A percentile compares a stretch with the other conserved stretches of the same genome.
Conservation (phyloP, 2,329 filamentous ascomycete species). For the Ophioceras dolichostomum region DNA sequence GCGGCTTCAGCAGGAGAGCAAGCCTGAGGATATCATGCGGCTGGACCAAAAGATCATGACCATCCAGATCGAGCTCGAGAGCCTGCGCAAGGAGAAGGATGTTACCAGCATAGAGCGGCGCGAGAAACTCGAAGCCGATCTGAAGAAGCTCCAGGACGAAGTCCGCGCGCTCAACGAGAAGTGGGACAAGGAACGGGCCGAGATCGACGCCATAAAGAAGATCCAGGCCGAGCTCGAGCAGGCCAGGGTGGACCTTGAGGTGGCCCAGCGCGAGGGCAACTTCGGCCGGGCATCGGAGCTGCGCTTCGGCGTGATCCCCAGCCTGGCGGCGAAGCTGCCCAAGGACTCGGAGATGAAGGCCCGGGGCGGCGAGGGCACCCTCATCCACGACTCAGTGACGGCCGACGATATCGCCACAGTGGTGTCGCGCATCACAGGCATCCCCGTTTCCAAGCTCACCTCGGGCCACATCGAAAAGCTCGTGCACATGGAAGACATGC, state of each 20-base stretch:
- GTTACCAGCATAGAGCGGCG: slow-evolving; percentile 77
- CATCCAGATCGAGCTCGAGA: slow-evolving; percentile 93
- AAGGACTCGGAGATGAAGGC: slow-evolving; percentile 43
- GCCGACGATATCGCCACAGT: slow-evolving; percentile 89
- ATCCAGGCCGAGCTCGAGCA: slow-evolving; percentile 81
- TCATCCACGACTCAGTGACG: slow-evolving; percentile 92
- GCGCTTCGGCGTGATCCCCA: slow-evolving; percentile 76
- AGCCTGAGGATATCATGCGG: slow-evolving; percentile 85
- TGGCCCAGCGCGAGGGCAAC: slow-evolving; percentile 76
- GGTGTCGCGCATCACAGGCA: slow-evolving; percentile 83
- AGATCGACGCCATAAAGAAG: slow-evolving; percentile 79
- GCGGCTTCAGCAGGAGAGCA: slow-evolving; percentile 89
- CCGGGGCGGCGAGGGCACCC: slow-evolving; percentile 28
- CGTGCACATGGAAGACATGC: slow-evolving; percentile 86
- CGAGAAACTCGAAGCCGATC: slow-evolving; percentile 67
- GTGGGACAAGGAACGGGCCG: slow-evolving; percentile 81
- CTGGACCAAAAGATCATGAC: slow-evolving; percentile 95
- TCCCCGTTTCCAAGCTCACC: slow-evolving; percentile 85
- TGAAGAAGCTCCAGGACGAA: slow-evolving; percentile 69
- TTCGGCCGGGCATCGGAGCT: slow-evolving; percentile 87
- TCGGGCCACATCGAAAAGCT: slow-evolving; percentile 90
- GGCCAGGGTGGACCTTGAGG: slow-evolving; percentile 73
- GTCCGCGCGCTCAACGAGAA: slow-evolving; percentile 61
- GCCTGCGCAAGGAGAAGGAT: slow-evolving; percentile 86
- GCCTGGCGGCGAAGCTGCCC: slow-evolving; percentile 66